phyloP scores from a whole-genome alignment of 805 yeast genomes.

The Yamadazyma nakazawae region DNA sequence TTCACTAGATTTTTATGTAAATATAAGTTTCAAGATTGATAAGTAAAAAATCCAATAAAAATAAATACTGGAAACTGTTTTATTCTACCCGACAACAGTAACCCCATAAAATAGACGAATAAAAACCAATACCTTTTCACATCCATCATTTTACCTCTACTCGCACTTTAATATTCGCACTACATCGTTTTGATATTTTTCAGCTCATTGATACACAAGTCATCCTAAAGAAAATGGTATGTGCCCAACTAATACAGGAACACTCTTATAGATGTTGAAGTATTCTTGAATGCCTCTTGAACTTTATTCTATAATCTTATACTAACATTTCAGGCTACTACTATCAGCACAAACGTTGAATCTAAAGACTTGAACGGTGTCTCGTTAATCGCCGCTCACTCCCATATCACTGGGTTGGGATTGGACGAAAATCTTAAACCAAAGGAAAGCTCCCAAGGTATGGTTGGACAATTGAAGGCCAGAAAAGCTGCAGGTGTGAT shows the following conservation, averaged over 20 bases:
- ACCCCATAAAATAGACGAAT: no score
- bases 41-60: no score
- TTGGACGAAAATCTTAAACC: slow-evolving; percentile 88
- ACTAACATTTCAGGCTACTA: slow-evolving; percentile 16
- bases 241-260: not conserved
- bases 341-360: slow-evolving; percentile 32
- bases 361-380: slow-evolving; percentile 42
- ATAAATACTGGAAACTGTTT: no score
- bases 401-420: slow-evolving; percentile 96
- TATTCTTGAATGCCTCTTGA: no score
- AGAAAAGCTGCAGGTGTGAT: slow-evolving; percentile 95
- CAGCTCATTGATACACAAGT: slow-evolving; percentile 2
- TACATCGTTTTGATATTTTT: not conserved
- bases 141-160: no score
- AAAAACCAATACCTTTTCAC: no score
- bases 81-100: no score
- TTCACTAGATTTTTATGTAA: not conserved
- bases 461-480: slow-evolving; percentile 96
- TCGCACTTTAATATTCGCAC: not conserved
- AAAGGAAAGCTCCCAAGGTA: slow-evolving; percentile 76
- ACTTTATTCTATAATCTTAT: not conserved
- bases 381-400: slow-evolving; percentile 92
- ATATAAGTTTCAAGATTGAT: no score
- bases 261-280: not conserved
- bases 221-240: slow-evolving; percentile 1